phyloP scores from a whole-genome alignment of 1,284 basidiomycete genomes.

The Tylopilus sp. region DNA sequence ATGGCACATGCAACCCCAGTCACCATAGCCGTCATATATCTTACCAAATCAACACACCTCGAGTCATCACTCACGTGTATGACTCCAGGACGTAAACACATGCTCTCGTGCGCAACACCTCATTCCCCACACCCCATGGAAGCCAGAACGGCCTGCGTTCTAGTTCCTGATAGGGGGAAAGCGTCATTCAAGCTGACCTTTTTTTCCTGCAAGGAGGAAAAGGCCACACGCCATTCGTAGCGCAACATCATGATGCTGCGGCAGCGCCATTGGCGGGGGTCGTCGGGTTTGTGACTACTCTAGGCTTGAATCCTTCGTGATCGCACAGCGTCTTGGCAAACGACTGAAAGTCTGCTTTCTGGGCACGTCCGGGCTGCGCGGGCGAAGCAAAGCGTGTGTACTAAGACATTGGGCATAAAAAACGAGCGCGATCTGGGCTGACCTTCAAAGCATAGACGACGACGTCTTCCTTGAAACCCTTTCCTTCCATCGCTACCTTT shows the following conservation, averaged over 20 bases:
- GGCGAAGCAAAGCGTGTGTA: neutral
- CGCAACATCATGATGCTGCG: constrained; percentile 18
- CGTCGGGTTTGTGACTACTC: constrained; percentile 1
- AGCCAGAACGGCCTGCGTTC: constrained; percentile 21
- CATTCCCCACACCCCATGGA: constrained; percentile 19
- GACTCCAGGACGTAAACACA: constrained; percentile 14
- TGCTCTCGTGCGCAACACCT: constrained; percentile 1
- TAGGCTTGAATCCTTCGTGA: constrained; percentile 23
- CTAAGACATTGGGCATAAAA: neutral
- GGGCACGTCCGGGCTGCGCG: constrained; percentile 45
- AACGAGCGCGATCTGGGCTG: constrained; percentile 1
- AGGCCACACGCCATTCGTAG: neutral
- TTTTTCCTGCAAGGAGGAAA: neutral
- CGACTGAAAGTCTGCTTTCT: constrained; percentile 47
- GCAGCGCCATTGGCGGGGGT: constrained; percentile 1
- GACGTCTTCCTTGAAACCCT: constrained; percentile 24
- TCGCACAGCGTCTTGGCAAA: constrained; percentile 44
- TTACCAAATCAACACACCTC: constrained; percentile 10
- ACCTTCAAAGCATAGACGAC: constrained; percentile 43
- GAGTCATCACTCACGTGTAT: constrained; percentile 1
- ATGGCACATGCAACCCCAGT: constrained; percentile 2
- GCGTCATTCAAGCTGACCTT: neutral
- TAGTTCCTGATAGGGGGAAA: constrained; percentile 13
- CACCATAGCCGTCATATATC: constrained; percentile 20
- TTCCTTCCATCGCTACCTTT: constrained; percentile 27